These are phyloP conservation scores for Heritiera littoralis DNA, from an alignment of 345 rosid genomes.

Conservation along the genomic window DNA sequence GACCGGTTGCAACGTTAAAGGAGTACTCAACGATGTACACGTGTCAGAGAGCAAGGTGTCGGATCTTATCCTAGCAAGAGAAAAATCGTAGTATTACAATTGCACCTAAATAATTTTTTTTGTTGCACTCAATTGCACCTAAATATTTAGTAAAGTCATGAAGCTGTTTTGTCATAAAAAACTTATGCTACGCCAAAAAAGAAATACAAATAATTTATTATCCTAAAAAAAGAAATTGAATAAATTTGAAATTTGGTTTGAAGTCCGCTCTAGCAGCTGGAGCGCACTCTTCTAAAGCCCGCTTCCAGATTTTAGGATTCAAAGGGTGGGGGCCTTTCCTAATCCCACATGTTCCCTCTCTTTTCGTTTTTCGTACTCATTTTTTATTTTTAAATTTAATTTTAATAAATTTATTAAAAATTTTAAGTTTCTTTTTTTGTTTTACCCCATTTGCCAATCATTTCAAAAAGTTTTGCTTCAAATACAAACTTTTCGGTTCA, in stretches of 20 bases:
- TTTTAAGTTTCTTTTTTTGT: neutral
- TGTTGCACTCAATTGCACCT: neutral
- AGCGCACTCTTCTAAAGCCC: slow-evolving; percentile 28
- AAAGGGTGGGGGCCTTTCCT: slow-evolving; percentile 30
- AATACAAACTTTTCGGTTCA: slow-evolving; percentile 2
- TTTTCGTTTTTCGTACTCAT: neutral
- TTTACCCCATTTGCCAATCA: neutral
- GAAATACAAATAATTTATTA: neutral
- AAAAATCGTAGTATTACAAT: neutral
- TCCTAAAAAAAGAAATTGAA: neutral
- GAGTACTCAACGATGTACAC: slow-evolving; percentile 21
- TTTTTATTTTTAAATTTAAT: neutral
- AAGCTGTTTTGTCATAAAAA: neutral
- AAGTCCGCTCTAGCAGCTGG: slow-evolving; percentile 45
- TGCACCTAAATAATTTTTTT: neutral
- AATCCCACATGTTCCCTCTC: slow-evolving; percentile 14
- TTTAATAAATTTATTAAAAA: neutral
- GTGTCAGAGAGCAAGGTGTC: slow-evolving; percentile 45
- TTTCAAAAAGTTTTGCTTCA: neutral
- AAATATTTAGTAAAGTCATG: neutral
- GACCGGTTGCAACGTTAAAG: slow-evolving; percentile 6
- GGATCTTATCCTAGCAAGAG: slow-evolving; percentile 46
- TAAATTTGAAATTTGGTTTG: slow-evolving; percentile 37
- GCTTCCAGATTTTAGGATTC: slow-evolving; percentile 31
- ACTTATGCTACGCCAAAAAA: neutral